Evolutionary conservation across 352 stramenopile genomes (phyloP), one percentile per base, ranked within the genome.

Genomic region (Phytophthora tubulina): DNA sequence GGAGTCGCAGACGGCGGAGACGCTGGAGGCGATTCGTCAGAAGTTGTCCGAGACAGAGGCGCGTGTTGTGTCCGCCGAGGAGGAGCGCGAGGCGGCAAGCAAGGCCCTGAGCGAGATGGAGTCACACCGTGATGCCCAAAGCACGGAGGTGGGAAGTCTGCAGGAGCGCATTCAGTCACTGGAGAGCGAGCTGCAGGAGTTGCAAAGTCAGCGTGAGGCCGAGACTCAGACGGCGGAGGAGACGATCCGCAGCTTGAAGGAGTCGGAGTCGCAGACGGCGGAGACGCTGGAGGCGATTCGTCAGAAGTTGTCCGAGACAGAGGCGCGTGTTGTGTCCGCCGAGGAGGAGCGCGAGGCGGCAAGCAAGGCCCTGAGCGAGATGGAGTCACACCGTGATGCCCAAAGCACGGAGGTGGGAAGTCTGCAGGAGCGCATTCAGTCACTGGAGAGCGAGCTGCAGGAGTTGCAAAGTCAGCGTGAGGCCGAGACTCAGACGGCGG

Each of bases 111-210:
- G 48, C 48, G 61, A 72, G 46, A 69, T 76, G 35, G 62, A 70
- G 36, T 56, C 57, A 17, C 42, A 63, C 4, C 63, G 61, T 30
- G 49, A 78, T 14, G 52, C 61, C 30, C 63, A 74, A 35, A 76
- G 48, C 14, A 45, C 41, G 2, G 59, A 76, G 42, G 27, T 50
- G 6, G 70, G 67, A 42, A 48, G 10, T 21, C 27, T 70, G 2
- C 59, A 70, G 17, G 30, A 63, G 38, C 63, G 32, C 7, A 67
- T 54, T 6, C 27, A 70, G 41, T 36, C 53, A 27, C 46, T 74
- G 46, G 59, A 70, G 31, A 51, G 27, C n/a, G 72, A 79, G 32
- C 62, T 76, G 1, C 51, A 78, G n/a, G n/a, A 74, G 42, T 5
- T 78, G 36, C 51, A 57, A 46, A 60, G 31, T 11, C 57, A 73